Base-by-base conservation (phyloP, 192 early-diverging fungal genomes). In the Rhizophagus prolifer region DNA sequence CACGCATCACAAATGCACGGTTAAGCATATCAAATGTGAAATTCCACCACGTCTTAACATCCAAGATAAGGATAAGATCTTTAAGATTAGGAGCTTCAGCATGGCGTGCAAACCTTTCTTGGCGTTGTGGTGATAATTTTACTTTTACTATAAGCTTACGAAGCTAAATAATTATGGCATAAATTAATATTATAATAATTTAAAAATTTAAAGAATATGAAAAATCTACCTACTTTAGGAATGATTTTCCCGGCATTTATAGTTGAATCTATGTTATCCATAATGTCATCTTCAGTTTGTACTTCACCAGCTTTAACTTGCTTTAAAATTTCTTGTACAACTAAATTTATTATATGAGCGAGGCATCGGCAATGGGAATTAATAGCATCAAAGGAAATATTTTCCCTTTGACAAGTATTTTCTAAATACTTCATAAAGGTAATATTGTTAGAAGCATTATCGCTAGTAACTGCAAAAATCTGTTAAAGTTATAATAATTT, bases 281-380 rank as follows among this genome's bases (percentile, higher is more conserved):
- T n/a, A 5, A 60, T 60, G 6, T 60, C 8, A 60, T 60, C 58
- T 0, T 60, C 58, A 60, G 14, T 60, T 60, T 60, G 58, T 19
- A 14, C 58, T 60, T 60, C 16, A 19, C 58, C 16, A 60, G 58
- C 58, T 60, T 60, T 60, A 0, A 60, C 0, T 60, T 19, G 21
- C 23, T 60, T 67, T 34, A 68, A 12, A 44, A 68, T 36, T 34
- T 68, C 66, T 36, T 68, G 66, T 16, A 68, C 38, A 21, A 36
- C 66, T 36, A 68, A 16, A 36, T 68, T 68, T 68, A 68, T 68
- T 1, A 68, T 68, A 44, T 68, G 34, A 36, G 34, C 66, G 44
- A 68, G 10, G n/a, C 34, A 68, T 16, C 16, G 14, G 1, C 66
- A 68, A 68, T 68, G 66, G 0, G 38, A 68, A 36, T 68, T 36